phyloP scores from a whole-genome alignment of 441 rosid species.

The Gossypium aridum region DNA sequence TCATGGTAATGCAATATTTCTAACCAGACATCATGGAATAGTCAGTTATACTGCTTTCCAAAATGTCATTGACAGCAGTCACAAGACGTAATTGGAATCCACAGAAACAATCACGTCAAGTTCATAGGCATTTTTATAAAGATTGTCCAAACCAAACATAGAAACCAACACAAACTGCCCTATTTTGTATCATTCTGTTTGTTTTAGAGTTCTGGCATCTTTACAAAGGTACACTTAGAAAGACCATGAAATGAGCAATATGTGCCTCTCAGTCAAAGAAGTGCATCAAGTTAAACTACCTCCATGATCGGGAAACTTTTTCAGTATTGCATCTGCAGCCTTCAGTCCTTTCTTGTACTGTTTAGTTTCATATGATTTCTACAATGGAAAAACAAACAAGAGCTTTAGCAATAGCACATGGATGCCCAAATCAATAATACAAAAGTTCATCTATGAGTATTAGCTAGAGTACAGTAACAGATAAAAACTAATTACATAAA shows the following conservation, averaged over 20 bases:
- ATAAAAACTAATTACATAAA: neutral
- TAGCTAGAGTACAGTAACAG: neutral
- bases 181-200: neutral
- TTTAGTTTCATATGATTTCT: conserved; percentile 99
- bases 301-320: conserved; percentile 98
- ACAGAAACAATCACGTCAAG: neutral
- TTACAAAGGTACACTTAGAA: neutral
- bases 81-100: neutral
- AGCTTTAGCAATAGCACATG: neutral
- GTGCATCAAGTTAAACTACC: conserved; percentile 36
- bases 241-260: neutral
- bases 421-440: neutral
- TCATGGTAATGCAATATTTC: no score
- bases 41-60: neutral
- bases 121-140: neutral
- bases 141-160: neutral
- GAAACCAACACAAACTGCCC: neutral
- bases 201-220: neutral
- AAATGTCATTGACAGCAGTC: neutral
- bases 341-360: conserved; percentile 97
- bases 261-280: neutral
- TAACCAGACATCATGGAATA: neutral
- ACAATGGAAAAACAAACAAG: conserved; percentile 21
- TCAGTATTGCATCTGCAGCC: conserved; percentile 95
- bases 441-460: neutral